A percentile compares a stretch with the other conserved stretches of the same genome.
These are phyloP conservation scores for Herpetospermum pedunculosum DNA, from an alignment of 306 rosid species.

Conservation along the genomic window DNA sequence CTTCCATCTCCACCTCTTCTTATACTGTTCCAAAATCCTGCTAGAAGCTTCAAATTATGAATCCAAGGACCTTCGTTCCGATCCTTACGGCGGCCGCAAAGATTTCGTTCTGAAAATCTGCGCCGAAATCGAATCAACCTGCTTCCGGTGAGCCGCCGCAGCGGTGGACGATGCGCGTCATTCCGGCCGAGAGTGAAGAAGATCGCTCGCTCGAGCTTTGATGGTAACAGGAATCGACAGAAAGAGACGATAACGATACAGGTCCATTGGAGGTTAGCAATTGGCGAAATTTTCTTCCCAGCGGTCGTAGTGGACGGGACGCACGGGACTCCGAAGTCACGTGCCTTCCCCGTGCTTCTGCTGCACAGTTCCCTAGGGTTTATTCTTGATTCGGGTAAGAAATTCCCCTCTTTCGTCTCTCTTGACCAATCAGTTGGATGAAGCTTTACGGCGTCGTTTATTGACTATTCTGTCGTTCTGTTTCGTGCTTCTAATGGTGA, in stretches of 20 bases:
- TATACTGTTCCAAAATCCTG: background rate
- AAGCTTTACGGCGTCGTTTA: conserved; percentile 7
- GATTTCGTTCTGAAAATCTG: background rate
- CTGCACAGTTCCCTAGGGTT: conserved; percentile 4
- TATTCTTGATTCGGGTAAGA: conserved; percentile 1
- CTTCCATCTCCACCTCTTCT: background rate
- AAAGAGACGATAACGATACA: background rate
- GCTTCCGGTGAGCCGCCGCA: background rate
- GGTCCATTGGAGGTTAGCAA: background rate
- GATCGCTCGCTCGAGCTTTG: background rate
- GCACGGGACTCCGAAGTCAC: conserved; percentile 10
- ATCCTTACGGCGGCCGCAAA: background rate
- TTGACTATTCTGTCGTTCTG: conserved; percentile 1
- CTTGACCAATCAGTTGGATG: background rate
- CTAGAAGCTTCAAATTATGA: too few relatives aligned
- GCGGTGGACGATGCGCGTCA: background rate
- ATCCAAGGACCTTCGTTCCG: background rate
- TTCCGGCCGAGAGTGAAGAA: background rate
- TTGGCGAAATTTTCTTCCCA: background rate
- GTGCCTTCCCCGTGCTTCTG: conserved; percentile 9
- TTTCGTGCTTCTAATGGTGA: background rate
- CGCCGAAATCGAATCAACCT: background rate
- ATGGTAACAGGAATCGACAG: background rate
- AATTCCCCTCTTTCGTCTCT: background rate
- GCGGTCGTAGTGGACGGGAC: background rate